phyloP scores from a whole-genome alignment of 257 asterid species.

The Capsicum pubescens region DNA sequence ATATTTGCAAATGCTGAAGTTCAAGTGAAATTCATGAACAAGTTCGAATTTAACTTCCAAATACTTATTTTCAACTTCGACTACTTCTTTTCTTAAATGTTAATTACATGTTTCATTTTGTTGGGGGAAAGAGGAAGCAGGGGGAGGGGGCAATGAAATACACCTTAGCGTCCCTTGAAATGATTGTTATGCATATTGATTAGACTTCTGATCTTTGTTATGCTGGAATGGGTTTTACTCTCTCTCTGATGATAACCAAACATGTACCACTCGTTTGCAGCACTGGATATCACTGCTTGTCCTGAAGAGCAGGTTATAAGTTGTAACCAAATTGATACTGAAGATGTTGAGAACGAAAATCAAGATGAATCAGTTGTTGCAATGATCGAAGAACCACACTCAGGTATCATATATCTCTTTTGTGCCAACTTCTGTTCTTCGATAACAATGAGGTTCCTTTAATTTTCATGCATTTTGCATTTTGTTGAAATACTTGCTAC shows the following conservation, averaged over 20 bases:
- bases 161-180: neutral
- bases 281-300: slow-evolving; percentile 77
- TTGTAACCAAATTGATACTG: slow-evolving; percentile 65
- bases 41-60: neutral
- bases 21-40: neutral
- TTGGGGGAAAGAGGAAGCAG: neutral
- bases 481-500: neutral
- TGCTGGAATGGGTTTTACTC: neutral
- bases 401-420: slow-evolving; percentile 53
- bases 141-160: neutral
- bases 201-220: slow-evolving; percentile 9
- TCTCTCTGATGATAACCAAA: slow-evolving; percentile 48
- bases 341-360: slow-evolving; percentile 64
- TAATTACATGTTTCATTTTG: neutral
- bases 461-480: neutral
- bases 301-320: slow-evolving; percentile 83
- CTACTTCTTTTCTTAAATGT: neutral
- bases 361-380: slow-evolving; percentile 77
- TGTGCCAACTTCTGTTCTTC: neutral
- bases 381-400: slow-evolving; percentile 66
- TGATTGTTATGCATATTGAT: neutral
- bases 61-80: neutral
- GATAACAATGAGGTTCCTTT: neutral
- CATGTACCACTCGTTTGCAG: slow-evolving; percentile 94
- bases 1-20: neutral